A percentile compares a stretch with the other conserved stretches of the same genome.
phyloP scores from a whole-genome alignment of 148 eudicot species.

The Arbutus unedo region DNA sequence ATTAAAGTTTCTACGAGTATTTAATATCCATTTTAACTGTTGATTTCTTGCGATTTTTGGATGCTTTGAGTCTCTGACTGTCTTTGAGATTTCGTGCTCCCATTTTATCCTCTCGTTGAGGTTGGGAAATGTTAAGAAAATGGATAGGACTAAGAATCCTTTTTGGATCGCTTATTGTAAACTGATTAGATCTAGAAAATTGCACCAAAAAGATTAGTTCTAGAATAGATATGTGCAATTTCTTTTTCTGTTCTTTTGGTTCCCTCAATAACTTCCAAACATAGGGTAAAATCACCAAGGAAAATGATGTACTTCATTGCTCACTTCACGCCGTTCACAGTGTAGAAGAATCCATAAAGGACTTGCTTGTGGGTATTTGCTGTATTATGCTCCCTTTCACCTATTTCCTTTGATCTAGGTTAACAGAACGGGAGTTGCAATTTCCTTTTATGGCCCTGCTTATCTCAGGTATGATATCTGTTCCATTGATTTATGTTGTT shows the following conservation, averaged over 20 bases:
- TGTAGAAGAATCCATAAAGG: neutral
- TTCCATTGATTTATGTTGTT: neutral
- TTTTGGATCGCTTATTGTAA: neutral
- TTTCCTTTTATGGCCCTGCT: conserved; percentile 92
- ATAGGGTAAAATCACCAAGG: neutral
- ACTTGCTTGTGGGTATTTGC: neutral
- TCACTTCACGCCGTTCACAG: neutral
- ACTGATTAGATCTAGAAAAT: neutral
- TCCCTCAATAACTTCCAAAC: neutral
- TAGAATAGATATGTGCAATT: neutral
- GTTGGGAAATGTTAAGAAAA: neutral
- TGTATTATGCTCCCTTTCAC: neutral
- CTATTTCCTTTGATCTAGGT: conserved; percentile 39
- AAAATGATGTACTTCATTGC: neutral
- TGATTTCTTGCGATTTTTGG: neutral
- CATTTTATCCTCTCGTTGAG: neutral
- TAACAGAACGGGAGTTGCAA: conserved; percentile 56
- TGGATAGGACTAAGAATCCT: neutral
- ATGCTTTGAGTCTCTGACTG: neutral
- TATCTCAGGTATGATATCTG: conserved; percentile 64
- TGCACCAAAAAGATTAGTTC: too few species aligned
- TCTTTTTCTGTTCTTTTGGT: neutral
- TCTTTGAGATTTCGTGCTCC: too few species aligned
- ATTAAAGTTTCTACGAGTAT: neutral
- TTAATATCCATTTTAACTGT: neutral